A percentile compares a stretch with the other conserved stretches of the same genome.
Evolutionary conservation across 2,329 filamentous ascomycete species (phyloP).

Genomic region (Pyrenochaeta sp.): DNA sequence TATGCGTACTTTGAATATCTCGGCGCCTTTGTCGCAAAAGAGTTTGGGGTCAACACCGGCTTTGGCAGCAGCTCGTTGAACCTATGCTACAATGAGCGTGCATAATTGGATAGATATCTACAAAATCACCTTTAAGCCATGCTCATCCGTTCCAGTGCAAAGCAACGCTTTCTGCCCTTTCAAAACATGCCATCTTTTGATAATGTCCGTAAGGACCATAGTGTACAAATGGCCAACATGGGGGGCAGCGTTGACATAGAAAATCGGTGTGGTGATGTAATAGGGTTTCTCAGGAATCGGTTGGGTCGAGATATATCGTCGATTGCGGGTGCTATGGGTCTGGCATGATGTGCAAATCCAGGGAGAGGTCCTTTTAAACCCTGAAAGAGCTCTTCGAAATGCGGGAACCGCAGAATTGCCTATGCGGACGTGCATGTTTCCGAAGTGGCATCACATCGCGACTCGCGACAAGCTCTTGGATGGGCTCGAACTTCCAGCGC

Average conservation of each 20-base stretch:
- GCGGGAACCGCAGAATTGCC: conserved; percentile 25
- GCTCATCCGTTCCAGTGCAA: conserved; percentile 93
- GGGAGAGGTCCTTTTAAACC: conserved; percentile 16
- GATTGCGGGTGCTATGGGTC: conserved; percentile 21
- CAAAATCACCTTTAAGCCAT: conserved; percentile 80
- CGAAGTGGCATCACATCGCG: conserved; percentile 20
- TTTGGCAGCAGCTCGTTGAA: conserved; percentile 82
- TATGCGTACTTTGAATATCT: conserved; percentile 71
- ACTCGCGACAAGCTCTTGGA: conserved; percentile 12
- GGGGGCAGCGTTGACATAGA: conserved; percentile 97
- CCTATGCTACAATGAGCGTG: conserved; percentile 52
- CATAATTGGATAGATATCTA: background rate
- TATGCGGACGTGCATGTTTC: conserved; percentile 42
- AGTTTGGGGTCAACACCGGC: conserved; percentile 76
- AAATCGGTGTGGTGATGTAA: conserved; percentile 96
- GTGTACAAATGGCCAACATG: conserved; percentile 96
- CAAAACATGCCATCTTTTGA: conserved; percentile 90
- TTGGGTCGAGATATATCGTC: conserved; percentile 29
- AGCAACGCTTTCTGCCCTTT: conserved; percentile 76
- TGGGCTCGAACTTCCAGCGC: conserved; percentile 25
- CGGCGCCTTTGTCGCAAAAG: conserved; percentile 88
- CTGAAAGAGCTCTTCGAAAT: conserved; percentile 24
- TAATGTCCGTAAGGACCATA: conserved; percentile 87
- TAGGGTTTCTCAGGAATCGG: conserved; percentile 73
- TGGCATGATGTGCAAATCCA: conserved; percentile 39